These are phyloP conservation scores for Hymenoscyphus fructigenus DNA, from an alignment of 2,329 filamentous ascomycete species.

Conservation along the genomic window DNA sequence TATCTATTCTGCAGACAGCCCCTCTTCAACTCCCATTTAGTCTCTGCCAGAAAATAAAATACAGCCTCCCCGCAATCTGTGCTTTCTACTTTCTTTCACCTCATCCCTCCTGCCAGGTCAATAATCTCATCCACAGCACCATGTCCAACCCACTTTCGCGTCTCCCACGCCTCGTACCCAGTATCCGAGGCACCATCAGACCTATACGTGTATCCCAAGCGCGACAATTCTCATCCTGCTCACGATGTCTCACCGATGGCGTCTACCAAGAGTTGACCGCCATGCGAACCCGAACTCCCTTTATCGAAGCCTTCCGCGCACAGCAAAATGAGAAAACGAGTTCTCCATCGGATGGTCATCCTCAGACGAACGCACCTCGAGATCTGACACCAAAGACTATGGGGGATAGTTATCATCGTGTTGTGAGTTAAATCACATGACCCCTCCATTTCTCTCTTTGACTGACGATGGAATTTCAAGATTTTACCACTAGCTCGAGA, in stretches of 20 bases:
- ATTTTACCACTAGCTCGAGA: constrained; percentile 64
- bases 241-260: constrained; percentile 44
- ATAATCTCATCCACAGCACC: constrained; percentile 6
- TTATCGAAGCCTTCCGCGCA: constrained; percentile 63
- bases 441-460: background rate
- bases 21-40: background rate
- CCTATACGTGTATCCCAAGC: background rate
- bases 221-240: constrained; percentile 25
- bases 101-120: background rate
- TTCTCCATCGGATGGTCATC: constrained; percentile 10
- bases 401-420: constrained; percentile 64
- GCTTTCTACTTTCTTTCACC: background rate
- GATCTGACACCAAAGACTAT: constrained; percentile 63
- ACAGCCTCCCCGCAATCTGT: background rate
- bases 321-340: constrained; percentile 41
- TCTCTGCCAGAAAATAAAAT: background rate
- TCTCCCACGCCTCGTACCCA: constrained; percentile 1
- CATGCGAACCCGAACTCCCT: constrained; percentile 63
- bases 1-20: background rate
- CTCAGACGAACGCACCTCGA: constrained; percentile 38
- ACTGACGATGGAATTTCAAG: constrained; percentile 41
- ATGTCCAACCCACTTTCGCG: constrained; percentile 18
- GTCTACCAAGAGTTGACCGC: constrained; percentile 60
- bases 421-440: constrained; percentile 47
- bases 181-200: background rate